These are phyloP conservation scores for Leccinum incarnatum DNA, from an alignment of 768 basidiomycete species.

Conservation along the genomic window DNA sequence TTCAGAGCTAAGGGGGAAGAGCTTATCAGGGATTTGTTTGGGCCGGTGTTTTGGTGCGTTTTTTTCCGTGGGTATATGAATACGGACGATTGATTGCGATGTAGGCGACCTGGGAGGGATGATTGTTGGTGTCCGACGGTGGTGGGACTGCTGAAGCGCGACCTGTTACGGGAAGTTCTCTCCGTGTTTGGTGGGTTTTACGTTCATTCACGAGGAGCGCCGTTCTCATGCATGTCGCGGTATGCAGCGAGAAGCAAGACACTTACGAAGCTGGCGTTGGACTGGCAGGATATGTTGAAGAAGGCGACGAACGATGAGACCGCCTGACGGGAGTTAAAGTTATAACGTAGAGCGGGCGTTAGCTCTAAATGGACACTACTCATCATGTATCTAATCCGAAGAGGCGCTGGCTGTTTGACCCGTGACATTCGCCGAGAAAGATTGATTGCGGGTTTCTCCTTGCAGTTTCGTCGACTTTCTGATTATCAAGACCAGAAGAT, in stretches of 20 bases:
- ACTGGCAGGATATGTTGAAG: constrained; percentile 82
- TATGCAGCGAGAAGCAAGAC: constrained; percentile 68
- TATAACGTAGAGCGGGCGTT: not conserved
- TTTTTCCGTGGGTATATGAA: not conserved
- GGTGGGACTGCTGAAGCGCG: constrained; percentile 73
- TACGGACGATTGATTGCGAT: not conserved
- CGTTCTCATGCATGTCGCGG: constrained; percentile 10
- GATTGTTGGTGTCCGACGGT: constrained; percentile 66
- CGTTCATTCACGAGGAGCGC: not conserved
- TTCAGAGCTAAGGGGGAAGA: constrained; percentile 89
- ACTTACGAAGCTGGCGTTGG: constrained; percentile 66
- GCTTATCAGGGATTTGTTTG: constrained; percentile 83
- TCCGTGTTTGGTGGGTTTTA: constrained; percentile 66
- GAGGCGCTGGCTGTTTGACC: constrained; percentile 1
- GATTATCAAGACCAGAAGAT: constrained; percentile 10
- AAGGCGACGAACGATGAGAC: constrained; percentile 54
- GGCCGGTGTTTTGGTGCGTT: constrained; percentile 85
- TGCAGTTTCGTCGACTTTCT: constrained; percentile 1
- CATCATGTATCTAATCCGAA: not conserved
- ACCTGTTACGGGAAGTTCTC: constrained; percentile 79
- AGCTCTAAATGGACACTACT: not conserved
- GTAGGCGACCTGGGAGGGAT: constrained; percentile 65
- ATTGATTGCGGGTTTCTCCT: not conserved
- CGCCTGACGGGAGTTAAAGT: constrained; percentile 3
- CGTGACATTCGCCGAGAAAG: not conserved